These are phyloP conservation scores for Biscogniauxia mediterranea DNA, from an alignment of 2,329 filamentous ascomycete species.

Conservation along the genomic window DNA sequence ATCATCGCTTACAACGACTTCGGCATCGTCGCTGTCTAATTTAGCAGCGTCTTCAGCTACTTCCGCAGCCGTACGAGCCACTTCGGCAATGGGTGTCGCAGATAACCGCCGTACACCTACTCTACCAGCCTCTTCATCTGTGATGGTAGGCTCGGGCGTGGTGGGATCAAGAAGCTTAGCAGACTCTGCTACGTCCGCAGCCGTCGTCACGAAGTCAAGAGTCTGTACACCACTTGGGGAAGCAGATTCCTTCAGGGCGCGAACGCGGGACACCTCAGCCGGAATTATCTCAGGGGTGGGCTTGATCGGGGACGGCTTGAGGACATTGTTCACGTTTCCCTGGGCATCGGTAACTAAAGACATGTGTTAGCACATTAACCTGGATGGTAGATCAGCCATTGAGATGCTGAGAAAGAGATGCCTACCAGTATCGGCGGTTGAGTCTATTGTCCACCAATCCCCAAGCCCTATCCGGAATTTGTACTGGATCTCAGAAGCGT, in stretches of 20 bases:
- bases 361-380: slow-evolving; percentile 7
- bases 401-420: neutral
- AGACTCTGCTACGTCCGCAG: slow-evolving; percentile 37
- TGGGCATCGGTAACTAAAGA: slow-evolving; percentile 37
- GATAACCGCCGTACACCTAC: slow-evolving; percentile 36
- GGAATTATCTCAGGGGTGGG: slow-evolving; percentile 15
- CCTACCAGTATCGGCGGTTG: slow-evolving; percentile 58
- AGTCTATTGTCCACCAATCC: slow-evolving; percentile 70
- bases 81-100: slow-evolving; percentile 40
- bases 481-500: slow-evolving; percentile 66
- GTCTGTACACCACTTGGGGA: slow-evolving; percentile 26
- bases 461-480: slow-evolving; percentile 68
- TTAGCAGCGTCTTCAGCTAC: slow-evolving; percentile 41
- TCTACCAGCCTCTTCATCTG: slow-evolving; percentile 33
- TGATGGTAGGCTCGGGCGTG: slow-evolving; percentile 32
- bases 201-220: slow-evolving; percentile 27
- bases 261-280: slow-evolving; percentile 11
- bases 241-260: slow-evolving; percentile 14
- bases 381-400: neutral
- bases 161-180: slow-evolving; percentile 32
- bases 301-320: slow-evolving; percentile 32
- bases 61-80: slow-evolving; percentile 43
- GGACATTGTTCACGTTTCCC: slow-evolving; percentile 50
- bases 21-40: slow-evolving; percentile 31
- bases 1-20: slow-evolving; percentile 7